Evolutionary conservation across 805 yeast species (phyloP).

Genomic region (Kodamaea nitidulidarum): DNA sequence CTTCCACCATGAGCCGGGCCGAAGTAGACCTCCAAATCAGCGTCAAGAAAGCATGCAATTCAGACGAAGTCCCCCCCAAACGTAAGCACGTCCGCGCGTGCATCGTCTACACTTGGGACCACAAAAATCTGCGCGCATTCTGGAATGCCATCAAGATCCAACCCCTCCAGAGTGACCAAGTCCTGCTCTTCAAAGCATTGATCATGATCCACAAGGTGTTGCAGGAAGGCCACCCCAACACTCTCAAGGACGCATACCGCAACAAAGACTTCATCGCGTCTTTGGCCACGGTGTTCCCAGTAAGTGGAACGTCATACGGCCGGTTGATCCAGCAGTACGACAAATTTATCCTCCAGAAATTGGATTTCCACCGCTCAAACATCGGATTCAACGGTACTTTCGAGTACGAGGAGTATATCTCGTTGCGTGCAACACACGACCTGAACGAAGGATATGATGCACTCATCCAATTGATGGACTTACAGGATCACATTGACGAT

Average conservation of each 20-base stretch:
- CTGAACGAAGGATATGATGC: conserved; percentile 96
- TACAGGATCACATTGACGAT: conserved; percentile 81
- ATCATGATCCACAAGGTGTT: conserved; percentile 84
- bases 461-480: conserved; percentile 74
- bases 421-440: conserved; percentile 80
- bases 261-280: conserved; percentile 77
- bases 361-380: conserved; percentile 79
- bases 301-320: conserved; percentile 52
- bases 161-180: conserved; percentile 77
- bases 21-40: conserved; percentile 47
- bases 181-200: conserved; percentile 81
- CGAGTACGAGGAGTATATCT: conserved; percentile 92
- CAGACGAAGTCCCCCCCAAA: conserved; percentile 89
- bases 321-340: conserved; percentile 75
- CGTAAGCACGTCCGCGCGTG: conserved; percentile 94
- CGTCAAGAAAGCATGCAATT: conserved; percentile 78
- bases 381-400: conserved; percentile 92
- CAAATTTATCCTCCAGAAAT: conserved; percentile 61
- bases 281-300: conserved; percentile 53
- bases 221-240: conserved; percentile 96
- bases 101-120: conserved; percentile 96
- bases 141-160: conserved; percentile 79
- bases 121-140: conserved; percentile 74
- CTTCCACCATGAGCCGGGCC: conserved; percentile 37
- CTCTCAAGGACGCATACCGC: conserved; percentile 72